Percentiles rank a stretch among this genome's conserved stretches.
Evolutionary conservation across 306 rosid species (phyloP).

Genomic region (Cucurbita moschata): DNA sequence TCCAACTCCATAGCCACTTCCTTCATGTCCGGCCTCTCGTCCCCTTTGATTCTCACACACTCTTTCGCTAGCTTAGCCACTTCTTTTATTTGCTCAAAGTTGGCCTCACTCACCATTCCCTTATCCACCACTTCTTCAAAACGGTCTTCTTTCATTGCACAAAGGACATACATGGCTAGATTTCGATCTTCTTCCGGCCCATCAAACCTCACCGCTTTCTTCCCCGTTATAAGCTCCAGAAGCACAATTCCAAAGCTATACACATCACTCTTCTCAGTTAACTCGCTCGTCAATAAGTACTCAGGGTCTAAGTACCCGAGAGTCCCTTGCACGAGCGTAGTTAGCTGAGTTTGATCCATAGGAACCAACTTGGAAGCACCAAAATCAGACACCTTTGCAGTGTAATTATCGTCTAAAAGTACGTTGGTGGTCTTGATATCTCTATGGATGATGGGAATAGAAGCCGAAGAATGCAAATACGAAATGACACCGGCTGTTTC

Average conservation of each 20-base stretch:
- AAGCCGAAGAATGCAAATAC: constrained; percentile 22
- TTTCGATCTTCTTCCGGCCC: constrained; percentile 7
- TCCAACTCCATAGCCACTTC: constrained; percentile 37
- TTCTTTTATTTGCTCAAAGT: constrained; percentile 20
- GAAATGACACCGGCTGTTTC: constrained; percentile 32
- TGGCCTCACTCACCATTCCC: background rate
- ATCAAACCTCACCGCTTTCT: constrained; percentile 10
- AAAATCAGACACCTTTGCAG: constrained; percentile 32
- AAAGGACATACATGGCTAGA: constrained; percentile 19
- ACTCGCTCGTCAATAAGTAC: constrained; percentile 16
- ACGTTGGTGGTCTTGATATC: constrained; percentile 32
- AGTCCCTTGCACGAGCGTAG: constrained; percentile 33
- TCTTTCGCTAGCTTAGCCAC: constrained; percentile 18
- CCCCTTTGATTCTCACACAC: constrained; percentile 25
- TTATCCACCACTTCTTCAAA: constrained; percentile 19
- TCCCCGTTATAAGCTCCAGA: constrained; percentile 30
- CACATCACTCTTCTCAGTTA: constrained; percentile 30
- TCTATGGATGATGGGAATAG: constrained; percentile 28
- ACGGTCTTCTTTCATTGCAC: constrained; percentile 5
- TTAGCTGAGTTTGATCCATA: constrained; percentile 17
- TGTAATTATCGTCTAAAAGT: constrained; percentile 15
- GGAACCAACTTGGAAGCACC: constrained; percentile 31
- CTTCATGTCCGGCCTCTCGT: constrained; percentile 45
- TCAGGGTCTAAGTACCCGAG: constrained; percentile 32
- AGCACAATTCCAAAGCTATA: constrained; percentile 41